Evolutionary conservation across 495 filamentous ascomycete genomes (phyloP).

Genomic region (Penicillium waksmanii): DNA sequence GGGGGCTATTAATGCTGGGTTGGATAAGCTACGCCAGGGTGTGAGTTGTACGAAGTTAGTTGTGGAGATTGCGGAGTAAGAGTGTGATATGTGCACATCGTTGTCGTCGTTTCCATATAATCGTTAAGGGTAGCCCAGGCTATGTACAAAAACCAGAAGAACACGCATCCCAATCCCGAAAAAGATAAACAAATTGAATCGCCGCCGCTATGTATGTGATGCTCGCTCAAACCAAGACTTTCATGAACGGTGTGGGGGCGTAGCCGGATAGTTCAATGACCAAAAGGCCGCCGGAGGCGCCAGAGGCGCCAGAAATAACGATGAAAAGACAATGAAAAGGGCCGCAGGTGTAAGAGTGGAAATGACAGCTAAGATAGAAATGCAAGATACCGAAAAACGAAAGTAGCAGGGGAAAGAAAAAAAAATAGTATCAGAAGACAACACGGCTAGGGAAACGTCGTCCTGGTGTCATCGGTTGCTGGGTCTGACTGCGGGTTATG

Average conservation of each 20-base stretch:
- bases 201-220: conserved; percentile 21
- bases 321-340: not conserved
- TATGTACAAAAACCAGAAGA: not conserved
- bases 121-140: conserved; percentile 15
- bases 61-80: conserved; percentile 43
- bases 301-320: not conserved
- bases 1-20: conserved; percentile 43
- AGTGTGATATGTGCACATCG: conserved; percentile 13
- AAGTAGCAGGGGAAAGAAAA: not conserved
- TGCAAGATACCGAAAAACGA: not conserved
- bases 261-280: not conserved
- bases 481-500: conserved; percentile 48
- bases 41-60: conserved; percentile 56
- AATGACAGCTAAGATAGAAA: conserved; percentile 6
- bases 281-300: not conserved
- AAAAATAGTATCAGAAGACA: conserved; percentile 6
- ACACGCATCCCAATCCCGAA: not conserved
- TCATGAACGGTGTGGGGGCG: not conserved
- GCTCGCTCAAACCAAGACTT: conserved; percentile 8
- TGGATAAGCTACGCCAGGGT: conserved; percentile 44
- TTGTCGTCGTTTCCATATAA: conserved; percentile 24
- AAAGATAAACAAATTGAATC: conserved; percentile 12
- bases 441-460: conserved; percentile 11
- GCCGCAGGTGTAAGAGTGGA: not conserved
- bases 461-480: conserved; percentile 23